These are phyloP conservation scores for Fragilaria crotonensis DNA, from an alignment of 108 stramenopile species.

Conservation along the genomic window DNA sequence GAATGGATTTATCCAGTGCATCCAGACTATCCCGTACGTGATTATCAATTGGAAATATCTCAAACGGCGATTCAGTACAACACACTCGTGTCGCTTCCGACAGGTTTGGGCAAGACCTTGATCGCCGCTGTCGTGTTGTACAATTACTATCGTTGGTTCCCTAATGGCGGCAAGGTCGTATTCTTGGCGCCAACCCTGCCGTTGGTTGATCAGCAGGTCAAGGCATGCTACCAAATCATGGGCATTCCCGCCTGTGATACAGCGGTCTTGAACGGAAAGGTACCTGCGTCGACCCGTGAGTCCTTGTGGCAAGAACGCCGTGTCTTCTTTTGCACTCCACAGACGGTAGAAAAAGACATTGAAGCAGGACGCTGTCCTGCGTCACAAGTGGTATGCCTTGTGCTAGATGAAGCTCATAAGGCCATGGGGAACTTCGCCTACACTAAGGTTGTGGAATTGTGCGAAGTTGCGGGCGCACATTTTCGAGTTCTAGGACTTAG, in stretches of 20 bases:
- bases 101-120: conserved; percentile 97
- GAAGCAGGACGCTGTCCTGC: conserved; percentile 40
- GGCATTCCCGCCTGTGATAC: conserved; percentile 76
- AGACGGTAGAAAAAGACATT: conserved; percentile 91
- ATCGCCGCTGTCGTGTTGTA: conserved; percentile 98
- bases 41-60: conserved; percentile 84
- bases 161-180: conserved; percentile 50
- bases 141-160: conserved; percentile 93
- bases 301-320: conserved; percentile 61
- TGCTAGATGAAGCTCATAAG: conserved; percentile 96
- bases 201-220: conserved; percentile 91
- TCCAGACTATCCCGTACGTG: conserved; percentile 61
- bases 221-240: conserved; percentile 87
- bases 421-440: conserved; percentile 92
- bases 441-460: conserved; percentile 44
- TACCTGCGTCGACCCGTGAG: conserved; percentile 26
- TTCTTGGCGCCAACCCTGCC: conserved; percentile 94
- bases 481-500: conserved; percentile 82
- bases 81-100: conserved; percentile 93
- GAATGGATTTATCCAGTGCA: conserved; percentile 89
- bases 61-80: conserved; percentile 71
- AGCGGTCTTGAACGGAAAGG: conserved; percentile 69
- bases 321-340: conserved; percentile 96
- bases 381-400: conserved; percentile 71
- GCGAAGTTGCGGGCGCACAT: conserved; percentile 40